These are phyloP conservation scores for Bacterosira constricta DNA, from an alignment of 108 stramenopile species.

Conservation along the genomic window DNA sequence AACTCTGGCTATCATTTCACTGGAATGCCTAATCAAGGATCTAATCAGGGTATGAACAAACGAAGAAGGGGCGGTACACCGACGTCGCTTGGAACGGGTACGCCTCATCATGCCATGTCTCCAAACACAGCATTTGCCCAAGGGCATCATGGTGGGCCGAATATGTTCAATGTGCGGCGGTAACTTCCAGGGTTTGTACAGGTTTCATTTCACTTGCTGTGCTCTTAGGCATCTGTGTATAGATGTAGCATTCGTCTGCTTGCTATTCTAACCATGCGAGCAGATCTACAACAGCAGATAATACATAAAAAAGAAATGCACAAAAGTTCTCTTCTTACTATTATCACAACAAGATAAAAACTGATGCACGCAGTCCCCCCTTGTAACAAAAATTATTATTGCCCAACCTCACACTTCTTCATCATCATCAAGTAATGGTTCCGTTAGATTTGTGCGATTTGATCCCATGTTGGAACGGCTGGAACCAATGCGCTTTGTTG, in stretches of 20 bases:
- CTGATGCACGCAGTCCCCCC: too few species aligned
- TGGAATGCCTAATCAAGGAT: conserved; percentile 38
- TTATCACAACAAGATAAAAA: too few species aligned
- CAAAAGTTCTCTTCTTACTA: too few species aligned
- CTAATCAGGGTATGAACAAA: conserved; percentile 49
- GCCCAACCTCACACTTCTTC: too few species aligned
- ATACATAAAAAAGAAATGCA: too few species aligned
- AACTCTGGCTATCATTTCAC: conserved; percentile 52
- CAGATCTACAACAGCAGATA: too few species aligned
- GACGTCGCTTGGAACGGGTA: conserved; percentile 16
- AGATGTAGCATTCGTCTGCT: too few species aligned
- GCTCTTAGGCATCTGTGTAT: too few species aligned
- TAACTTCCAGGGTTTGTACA: too few species aligned
- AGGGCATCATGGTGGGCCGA: conserved; percentile 39
- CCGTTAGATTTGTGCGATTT: conserved; percentile 9
- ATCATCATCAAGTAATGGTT: conserved; percentile 19
- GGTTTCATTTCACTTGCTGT: too few species aligned
- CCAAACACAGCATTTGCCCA: conserved; percentile 57
- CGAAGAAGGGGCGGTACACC: conserved; percentile 52
- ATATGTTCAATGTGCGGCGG: conserved; percentile 16
- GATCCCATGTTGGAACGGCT: not conserved
- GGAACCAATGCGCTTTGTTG: not conserved
- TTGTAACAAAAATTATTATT: too few species aligned
- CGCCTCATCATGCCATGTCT: conserved; percentile 36
- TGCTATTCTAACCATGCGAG: too few species aligned